These are phyloP conservation scores for Verticillium isaacii DNA, from an alignment of 2,329 filamentous ascomycete genomes.

Conservation along the genomic window DNA sequence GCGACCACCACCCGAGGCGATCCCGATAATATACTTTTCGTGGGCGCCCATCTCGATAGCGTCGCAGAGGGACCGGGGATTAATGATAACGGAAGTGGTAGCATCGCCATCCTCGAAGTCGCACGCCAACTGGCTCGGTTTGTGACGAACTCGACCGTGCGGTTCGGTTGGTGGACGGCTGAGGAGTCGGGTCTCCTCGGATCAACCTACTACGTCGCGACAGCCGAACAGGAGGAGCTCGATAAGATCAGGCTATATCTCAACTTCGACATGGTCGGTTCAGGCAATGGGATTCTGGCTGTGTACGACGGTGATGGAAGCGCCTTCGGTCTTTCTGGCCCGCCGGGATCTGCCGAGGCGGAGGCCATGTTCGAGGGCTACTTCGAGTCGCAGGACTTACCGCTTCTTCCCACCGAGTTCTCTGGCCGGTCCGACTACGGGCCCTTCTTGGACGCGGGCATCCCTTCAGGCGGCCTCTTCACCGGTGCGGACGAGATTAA, in stretches of 20 bases:
- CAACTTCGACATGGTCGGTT: constrained; percentile 16
- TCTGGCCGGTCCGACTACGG: constrained; percentile 56
- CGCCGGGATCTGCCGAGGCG: constrained; percentile 47
- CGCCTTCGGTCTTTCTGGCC: constrained; percentile 45
- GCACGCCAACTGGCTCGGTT: constrained; percentile 55
- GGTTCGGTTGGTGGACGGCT: constrained; percentile 60
- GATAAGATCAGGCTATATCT: constrained; percentile 42
- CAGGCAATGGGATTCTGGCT: constrained; percentile 16
- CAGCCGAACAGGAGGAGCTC: constrained; percentile 41
- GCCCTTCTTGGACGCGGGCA: constrained; percentile 49
- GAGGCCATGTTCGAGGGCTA: constrained; percentile 45
- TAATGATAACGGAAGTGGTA: constrained; percentile 61
- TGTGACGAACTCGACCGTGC: constrained; percentile 53
- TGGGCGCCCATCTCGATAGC: constrained; percentile 58
- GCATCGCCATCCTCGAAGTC: constrained; percentile 53
- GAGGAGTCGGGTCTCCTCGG: constrained; percentile 62
- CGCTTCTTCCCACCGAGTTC: constrained; percentile 44
- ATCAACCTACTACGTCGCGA: constrained; percentile 49
- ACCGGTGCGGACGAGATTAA: constrained; percentile 56
- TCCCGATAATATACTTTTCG: constrained; percentile 51
- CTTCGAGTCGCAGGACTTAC: constrained; percentile 33
- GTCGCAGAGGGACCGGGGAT: constrained; percentile 59
- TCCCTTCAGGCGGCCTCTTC: constrained; percentile 54
- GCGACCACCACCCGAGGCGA: constrained; percentile 56
- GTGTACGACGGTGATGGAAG: constrained; percentile 46